Conservation (phyloP, 1,284 basidiomycete genomes). For the Gymnopus androsaceus region DNA sequence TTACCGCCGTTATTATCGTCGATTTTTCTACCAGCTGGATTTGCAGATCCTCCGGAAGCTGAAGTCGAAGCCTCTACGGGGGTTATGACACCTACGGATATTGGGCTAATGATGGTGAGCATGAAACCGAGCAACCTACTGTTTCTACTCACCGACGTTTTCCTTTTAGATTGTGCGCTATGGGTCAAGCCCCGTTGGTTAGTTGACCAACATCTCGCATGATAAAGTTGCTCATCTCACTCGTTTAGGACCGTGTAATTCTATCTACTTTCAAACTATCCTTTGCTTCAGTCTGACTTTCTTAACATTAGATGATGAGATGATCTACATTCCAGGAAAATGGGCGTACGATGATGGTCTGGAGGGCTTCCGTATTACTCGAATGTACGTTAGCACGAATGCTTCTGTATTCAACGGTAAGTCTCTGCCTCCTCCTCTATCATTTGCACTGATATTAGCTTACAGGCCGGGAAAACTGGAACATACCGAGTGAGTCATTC, state of each 20-base stretch:
- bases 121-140: too few species aligned
- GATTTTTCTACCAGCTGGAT: conserved; percentile 1
- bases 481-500: conserved; percentile 6
- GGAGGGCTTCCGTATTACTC: conserved; percentile 5
- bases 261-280: neutral
- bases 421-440: neutral
- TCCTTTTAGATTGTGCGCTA: conserved; percentile 6
- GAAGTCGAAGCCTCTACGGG: neutral
- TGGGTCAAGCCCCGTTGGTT: neutral
- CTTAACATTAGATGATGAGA: conserved; percentile 8
- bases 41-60: neutral
- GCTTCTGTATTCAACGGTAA: conserved; percentile 9
- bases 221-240: too few species aligned
- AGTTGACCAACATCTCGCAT: neutral
- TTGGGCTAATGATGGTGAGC: conserved; percentile 2
- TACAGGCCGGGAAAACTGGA: conserved; percentile 13
- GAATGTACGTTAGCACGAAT: conserved; percentile 7
- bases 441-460: too few species aligned
- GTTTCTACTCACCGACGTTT: neutral
- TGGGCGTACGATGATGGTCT: conserved; percentile 6
- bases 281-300: neutral
- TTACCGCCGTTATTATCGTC: conserved; percentile 2
- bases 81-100: neutral
- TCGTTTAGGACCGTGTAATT: conserved; percentile 6
- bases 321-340: conserved; percentile 13